These are phyloP conservation scores for Vicia faba DNA, from an alignment of 306 rosid species.

Conservation along the genomic window DNA sequence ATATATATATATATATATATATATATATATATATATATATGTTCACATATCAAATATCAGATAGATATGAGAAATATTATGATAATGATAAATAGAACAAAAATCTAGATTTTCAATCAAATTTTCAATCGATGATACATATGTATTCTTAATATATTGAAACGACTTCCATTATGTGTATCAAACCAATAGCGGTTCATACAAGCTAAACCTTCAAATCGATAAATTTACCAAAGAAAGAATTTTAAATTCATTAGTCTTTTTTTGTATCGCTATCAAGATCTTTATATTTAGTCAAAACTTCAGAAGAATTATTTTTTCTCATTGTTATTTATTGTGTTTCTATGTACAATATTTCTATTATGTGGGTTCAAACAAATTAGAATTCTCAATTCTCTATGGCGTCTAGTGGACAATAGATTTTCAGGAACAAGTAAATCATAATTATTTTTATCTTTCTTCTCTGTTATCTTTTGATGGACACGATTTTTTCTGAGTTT, in stretches of 20 bases:
- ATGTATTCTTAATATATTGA: neutral
- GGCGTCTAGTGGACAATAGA: neutral
- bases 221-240: neutral
- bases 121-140: neutral
- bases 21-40: no score
- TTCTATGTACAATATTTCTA: no score
- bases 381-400: neutral
- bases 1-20: no score
- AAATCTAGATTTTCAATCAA: neutral
- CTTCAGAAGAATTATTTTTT: neutral
- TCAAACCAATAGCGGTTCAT: neutral
- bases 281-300: neutral
- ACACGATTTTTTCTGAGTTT: neutral
- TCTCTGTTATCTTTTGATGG: neutral
- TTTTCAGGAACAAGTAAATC: neutral
- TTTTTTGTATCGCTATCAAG: neutral
- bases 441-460: neutral
- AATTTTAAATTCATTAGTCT: neutral
- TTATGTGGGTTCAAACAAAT: no score
- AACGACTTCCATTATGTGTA: neutral
- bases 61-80: no score
- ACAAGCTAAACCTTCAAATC: neutral
- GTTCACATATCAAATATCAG: no score
- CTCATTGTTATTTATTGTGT: no score
- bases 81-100: no score